A percentile compares a stretch with the other conserved stretches of the same genome.
phyloP scores from a whole-genome alignment of 2,329 filamentous ascomycete species.

The Monilinia polystroma region DNA sequence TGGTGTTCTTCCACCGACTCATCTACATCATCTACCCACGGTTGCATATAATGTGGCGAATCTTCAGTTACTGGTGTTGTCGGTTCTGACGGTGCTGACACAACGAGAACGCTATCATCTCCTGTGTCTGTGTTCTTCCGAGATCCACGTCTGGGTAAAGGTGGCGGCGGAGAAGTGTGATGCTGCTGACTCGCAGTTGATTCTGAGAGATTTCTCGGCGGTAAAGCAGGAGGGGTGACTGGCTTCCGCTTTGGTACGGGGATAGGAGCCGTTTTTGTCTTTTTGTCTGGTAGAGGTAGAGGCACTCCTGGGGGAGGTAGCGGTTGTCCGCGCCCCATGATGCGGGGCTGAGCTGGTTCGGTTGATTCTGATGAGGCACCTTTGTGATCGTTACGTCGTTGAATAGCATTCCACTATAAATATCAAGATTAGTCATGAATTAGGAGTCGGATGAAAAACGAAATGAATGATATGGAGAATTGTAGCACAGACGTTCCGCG shows the following conservation, averaged over 20 bases:
- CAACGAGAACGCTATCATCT: slow-evolving; percentile 59
- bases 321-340: slow-evolving; percentile 77
- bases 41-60: slow-evolving; percentile 35
- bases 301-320: slow-evolving; percentile 79
- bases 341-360: slow-evolving; percentile 56
- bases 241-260: slow-evolving; percentile 65
- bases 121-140: slow-evolving; percentile 30
- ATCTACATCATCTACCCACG: slow-evolving; percentile 42
- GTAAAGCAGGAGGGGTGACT: slow-evolving; percentile 45
- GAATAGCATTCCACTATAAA: slow-evolving; percentile 50
- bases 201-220: slow-evolving; percentile 23
- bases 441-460: neutral
- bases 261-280: slow-evolving; percentile 56
- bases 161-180: slow-evolving; percentile 46
- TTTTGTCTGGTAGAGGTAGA: slow-evolving; percentile 66
- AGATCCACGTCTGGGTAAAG: slow-evolving; percentile 45
- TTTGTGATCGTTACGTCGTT: slow-evolving; percentile 46
- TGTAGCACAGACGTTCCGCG: neutral
- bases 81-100: slow-evolving; percentile 64
- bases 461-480: neutral
- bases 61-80: slow-evolving; percentile 50
- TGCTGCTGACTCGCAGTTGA: slow-evolving; percentile 37
- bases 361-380: slow-evolving; percentile 25
- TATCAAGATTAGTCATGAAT: neutral
- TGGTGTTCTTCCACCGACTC: slow-evolving; percentile 32